phyloP scores from a whole-genome alignment of 768 basidiomycete species.

The Naematelia encephala region DNA sequence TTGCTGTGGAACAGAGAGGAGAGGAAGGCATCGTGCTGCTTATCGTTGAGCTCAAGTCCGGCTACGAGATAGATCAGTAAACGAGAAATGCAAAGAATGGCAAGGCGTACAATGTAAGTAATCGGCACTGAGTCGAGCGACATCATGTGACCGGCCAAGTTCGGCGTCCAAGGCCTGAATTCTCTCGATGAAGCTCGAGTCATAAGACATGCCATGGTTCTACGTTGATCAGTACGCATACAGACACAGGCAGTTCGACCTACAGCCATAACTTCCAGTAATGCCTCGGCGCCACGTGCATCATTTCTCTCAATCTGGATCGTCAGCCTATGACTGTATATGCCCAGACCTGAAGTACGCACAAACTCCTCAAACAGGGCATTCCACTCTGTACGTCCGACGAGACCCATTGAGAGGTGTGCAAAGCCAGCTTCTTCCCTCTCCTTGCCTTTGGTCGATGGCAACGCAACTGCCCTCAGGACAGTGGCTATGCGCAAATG shows the following conservation, averaged over 20 bases:
- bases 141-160: neutral
- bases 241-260: neutral
- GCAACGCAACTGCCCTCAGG: neutral
- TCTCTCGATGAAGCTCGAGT: neutral
- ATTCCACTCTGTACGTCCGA: conserved; percentile 59
- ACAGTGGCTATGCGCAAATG: neutral
- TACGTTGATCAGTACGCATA: neutral
- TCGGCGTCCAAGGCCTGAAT: neutral
- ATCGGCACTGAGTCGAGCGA: neutral
- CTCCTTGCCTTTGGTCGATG: neutral
- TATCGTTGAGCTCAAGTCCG: neutral
- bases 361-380: conserved; percentile 55
- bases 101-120: neutral
- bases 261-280: neutral
- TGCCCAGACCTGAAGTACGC: neutral
- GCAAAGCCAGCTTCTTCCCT: neutral
- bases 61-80: neutral
- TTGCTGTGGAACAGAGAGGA: conserved; percentile 54
- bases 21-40: conserved; percentile 54
- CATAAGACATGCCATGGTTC: neutral
- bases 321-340: neutral
- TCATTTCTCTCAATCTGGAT: neutral
- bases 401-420: conserved; percentile 54
- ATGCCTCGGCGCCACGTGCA: neutral
- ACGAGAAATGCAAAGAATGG: neutral